A percentile compares a stretch with the other conserved stretches of the same genome.
Evolutionary conservation across 257 asterid genomes (phyloP).

Genomic region (Fraxinus excelsior): DNA sequence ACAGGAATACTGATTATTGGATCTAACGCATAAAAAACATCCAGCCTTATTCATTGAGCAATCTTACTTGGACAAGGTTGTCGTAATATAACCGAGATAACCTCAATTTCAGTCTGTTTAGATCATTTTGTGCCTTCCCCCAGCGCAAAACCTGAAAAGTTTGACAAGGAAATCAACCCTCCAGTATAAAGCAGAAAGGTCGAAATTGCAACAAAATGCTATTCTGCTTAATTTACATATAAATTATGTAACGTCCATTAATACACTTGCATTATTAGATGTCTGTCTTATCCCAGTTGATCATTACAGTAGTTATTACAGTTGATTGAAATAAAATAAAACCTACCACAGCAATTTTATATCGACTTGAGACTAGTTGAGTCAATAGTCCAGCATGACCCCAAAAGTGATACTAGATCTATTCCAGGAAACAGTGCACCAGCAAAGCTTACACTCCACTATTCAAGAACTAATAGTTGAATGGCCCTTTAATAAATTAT

Average conservation of each 20-base stretch:
- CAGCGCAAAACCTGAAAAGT: conserved; percentile 61
- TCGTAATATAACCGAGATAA: conserved; percentile 73
- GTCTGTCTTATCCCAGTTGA: background rate
- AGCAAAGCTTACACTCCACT: background rate
- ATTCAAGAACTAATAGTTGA: background rate
- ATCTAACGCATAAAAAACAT: conserved; percentile 20
- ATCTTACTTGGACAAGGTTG: conserved; percentile 63
- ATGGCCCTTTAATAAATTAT: background rate
- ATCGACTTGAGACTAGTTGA: background rate
- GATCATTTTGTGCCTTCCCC: conserved; percentile 59
- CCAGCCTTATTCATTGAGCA: conserved; percentile 2
- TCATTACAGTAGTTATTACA: background rate
- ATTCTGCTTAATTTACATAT: background rate
- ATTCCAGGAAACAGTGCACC: background rate
- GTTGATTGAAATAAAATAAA: background rate
- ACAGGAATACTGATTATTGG: conserved; percentile 17
- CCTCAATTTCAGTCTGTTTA: conserved; percentile 69
- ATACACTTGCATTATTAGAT: background rate
- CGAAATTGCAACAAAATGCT: conserved; percentile 4
- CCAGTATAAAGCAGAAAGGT: conserved; percentile 7
- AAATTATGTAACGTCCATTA: background rate
- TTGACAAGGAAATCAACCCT: conserved; percentile 13
- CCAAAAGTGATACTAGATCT: background rate
- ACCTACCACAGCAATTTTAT: background rate
- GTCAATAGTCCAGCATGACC: background rate